These are phyloP conservation scores for Trichoderma hamatum DNA, from an alignment of 2,329 filamentous ascomycete species.

Conservation along the genomic window DNA sequence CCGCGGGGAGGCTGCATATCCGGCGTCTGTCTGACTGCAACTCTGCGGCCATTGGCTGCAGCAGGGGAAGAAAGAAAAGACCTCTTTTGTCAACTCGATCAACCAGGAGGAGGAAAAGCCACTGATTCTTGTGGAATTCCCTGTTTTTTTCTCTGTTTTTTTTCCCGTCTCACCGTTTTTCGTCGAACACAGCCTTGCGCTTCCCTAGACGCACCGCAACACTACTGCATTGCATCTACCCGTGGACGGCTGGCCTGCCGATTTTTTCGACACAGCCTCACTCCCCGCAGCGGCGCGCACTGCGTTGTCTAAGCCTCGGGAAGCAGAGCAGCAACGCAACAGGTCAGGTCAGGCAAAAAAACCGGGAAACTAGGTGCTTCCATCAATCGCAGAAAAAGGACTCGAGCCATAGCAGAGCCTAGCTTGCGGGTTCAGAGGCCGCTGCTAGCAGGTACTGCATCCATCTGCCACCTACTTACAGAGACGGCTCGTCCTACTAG, in stretches of 20 bases:
- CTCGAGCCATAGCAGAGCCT: background rate
- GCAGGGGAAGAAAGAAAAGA: background rate
- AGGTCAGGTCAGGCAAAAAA: background rate
- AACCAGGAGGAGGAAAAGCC: background rate
- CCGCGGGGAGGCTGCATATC: slow-evolving; percentile 9
- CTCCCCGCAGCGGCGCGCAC: slow-evolving; percentile 14
- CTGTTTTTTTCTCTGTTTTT: background rate
- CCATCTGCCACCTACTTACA: no score
- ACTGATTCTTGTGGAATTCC: background rate
- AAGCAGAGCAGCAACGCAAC: background rate
- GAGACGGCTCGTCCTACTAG: no score
- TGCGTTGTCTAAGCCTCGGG: slow-evolving; percentile 11
- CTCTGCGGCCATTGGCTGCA: background rate
- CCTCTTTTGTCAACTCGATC: background rate
- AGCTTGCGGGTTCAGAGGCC: background rate
- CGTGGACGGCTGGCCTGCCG: background rate
- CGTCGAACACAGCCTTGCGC: background rate
- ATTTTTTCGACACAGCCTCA: slow-evolving; percentile 17
- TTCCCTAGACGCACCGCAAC: background rate
- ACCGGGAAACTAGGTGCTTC: background rate
- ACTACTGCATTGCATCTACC: background rate
- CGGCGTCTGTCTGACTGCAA: slow-evolving; percentile 7
- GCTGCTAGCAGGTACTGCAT: background rate
- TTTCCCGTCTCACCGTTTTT: background rate
- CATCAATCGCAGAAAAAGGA: background rate